A percentile compares a stretch with the other conserved stretches of the same genome.
Evolutionary conservation across 2,329 filamentous ascomycete species (phyloP).

Genomic region (Didymella keratinophila): DNA sequence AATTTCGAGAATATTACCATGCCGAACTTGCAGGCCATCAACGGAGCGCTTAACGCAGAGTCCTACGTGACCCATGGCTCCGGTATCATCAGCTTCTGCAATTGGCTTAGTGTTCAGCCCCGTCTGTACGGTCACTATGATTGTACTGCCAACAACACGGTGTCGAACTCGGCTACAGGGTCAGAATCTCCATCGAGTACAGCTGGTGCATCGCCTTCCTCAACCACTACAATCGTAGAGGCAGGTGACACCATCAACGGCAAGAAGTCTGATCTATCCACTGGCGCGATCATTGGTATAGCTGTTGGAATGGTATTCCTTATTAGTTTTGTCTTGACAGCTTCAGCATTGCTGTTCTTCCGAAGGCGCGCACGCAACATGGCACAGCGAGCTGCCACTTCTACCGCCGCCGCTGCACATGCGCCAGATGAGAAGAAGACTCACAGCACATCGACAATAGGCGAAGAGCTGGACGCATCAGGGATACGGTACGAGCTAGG

Average conservation of each 20-base stretch:
- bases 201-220: not conserved
- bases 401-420: not conserved
- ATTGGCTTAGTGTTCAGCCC: conserved; percentile 15
- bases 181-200: conserved; percentile 1
- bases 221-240: not conserved
- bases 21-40: conserved; percentile 25
- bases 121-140: conserved; percentile 26
- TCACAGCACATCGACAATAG: conserved; percentile 11
- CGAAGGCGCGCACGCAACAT: conserved; percentile 23
- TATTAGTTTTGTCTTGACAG: conserved; percentile 12
- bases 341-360: conserved; percentile 16
- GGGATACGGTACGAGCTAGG: conserved; percentile 19
- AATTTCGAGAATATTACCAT: conserved; percentile 32
- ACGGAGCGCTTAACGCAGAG: conserved; percentile 26
- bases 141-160: conserved; percentile 25
- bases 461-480: conserved; percentile 24
- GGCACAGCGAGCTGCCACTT: conserved; percentile 21
- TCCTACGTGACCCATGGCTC: conserved; percentile 14
- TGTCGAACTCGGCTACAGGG: not conserved
- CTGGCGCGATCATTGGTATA: conserved; percentile 22
- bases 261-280: not conserved
- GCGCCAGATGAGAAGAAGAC: conserved; percentile 7
- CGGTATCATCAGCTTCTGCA: conserved; percentile 28
- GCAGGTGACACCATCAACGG: not conserved
- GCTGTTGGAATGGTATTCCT: conserved; percentile 15